Conservation (phyloP, 495 filamentous ascomycete species). For the Hypoxylon fuscum region DNA sequence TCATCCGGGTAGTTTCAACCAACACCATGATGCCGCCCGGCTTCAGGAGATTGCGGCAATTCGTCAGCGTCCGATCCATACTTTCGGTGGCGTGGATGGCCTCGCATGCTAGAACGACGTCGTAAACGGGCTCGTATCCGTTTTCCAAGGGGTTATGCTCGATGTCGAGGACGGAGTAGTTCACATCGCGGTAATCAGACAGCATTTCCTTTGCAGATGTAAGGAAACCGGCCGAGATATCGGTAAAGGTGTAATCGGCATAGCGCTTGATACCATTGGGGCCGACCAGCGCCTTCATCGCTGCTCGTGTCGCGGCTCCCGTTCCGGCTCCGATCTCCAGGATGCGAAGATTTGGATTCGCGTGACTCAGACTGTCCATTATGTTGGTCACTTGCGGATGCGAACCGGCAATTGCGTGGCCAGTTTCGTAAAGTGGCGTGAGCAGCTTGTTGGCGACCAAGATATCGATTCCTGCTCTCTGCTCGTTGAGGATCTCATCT, state of each 20-base stretch:
- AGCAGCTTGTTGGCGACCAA: constrained; percentile 50
- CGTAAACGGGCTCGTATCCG: constrained; percentile 54
- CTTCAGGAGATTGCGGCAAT: constrained; percentile 57
- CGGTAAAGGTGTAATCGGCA: constrained; percentile 55
- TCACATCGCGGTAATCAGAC: constrained; percentile 33
- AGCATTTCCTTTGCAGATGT: constrained; percentile 48
- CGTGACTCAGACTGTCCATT: constrained; percentile 37
- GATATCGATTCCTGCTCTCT: constrained; percentile 50
- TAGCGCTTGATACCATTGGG: constrained; percentile 27
- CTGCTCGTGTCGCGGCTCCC: constrained; percentile 53
- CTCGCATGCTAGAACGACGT: constrained; percentile 48
- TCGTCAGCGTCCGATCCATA: constrained; percentile 49
- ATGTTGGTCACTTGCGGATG: constrained; percentile 33
- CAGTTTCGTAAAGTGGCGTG: constrained; percentile 46
- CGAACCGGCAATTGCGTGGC: constrained; percentile 34
- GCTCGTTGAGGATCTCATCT: constrained; percentile 46
- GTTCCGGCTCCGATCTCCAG: constrained; percentile 66
- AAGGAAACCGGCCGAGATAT: constrained; percentile 60
- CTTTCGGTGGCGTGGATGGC: constrained; percentile 58
- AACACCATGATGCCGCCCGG: constrained; percentile 47
- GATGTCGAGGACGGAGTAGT: constrained; percentile 49
- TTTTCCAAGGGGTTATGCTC: constrained; percentile 49
- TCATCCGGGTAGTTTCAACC: constrained; percentile 35
- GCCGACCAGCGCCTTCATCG: constrained; percentile 44
- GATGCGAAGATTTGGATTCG: constrained; percentile 50